Base-by-base conservation (phyloP, 2,329 filamentous ascomycete genomes). In the Fusarium decemcellulare region DNA sequence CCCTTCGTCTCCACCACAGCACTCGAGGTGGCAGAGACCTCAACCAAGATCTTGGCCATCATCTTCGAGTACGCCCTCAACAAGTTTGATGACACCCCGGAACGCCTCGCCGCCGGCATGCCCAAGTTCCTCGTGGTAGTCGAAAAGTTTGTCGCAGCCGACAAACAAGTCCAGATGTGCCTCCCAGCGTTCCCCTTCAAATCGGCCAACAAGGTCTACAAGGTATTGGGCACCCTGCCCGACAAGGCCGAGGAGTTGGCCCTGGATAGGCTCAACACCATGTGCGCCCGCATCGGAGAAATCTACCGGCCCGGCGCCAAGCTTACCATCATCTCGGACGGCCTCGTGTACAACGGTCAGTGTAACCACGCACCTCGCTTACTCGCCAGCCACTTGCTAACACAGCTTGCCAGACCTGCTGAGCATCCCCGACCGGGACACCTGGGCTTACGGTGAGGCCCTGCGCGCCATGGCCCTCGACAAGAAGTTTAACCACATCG, bases 281-380 rank as follows among this genome's bases (percentile, higher is more conserved):
- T 78, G 67, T 78, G 77, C n/a, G 23, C 32, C 3, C 60, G 67
- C 5, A 77, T 78, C n/a, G 29, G 59, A 1, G 58, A 77, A 3
- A 39, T 77, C 2, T 78, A 78, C n/a, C 7, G 43, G 0, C 76
- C 76, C 6, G 76, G 76, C 2, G 76, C 76, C 2, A 43, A 67
- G 11, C 60, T 74, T 2, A 81, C 80, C 16, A 86, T 88, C 39
- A 80, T 85, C 10, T 87, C 86, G 0, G 86, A 88, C 68, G 86
- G 86, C 0, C 77, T 88, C 15, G 82, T 85, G 1, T 88, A 87
- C 46, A 88, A 87, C 61, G 86, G 85, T 85, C 70, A 14, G 39
- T 42, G 15, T n/a, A 18, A n/a, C 32, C 11, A 23, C 18, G 18
- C 32, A 9, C 32, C 32, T 34, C 32, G 32, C 32, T 34, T 34